Conservation (phyloP, 2,329 filamentous ascomycete genomes). For the Aschersonia sp. region DNA sequence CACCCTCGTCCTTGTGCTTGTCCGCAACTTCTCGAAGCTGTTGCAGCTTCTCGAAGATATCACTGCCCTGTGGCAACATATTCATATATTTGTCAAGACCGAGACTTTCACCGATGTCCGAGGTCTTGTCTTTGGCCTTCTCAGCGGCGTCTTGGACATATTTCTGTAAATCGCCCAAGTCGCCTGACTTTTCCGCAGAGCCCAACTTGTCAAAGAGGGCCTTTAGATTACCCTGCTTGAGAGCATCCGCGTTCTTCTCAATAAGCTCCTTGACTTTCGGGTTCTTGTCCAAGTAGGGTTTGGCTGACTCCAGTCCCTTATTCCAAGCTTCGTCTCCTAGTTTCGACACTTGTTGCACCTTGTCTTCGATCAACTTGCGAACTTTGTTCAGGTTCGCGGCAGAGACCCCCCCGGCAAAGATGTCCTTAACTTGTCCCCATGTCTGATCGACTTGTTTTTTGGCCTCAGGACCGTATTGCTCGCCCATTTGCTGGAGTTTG, state of each 20-base stretch:
- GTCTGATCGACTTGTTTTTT: constrained; percentile 64
- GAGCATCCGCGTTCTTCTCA: constrained; percentile 51
- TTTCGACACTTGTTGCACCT: constrained; percentile 50
- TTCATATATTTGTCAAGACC: constrained; percentile 48
- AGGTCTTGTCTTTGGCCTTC: constrained; percentile 31
- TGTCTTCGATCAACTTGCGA: constrained; percentile 52
- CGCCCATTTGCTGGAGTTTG: constrained; percentile 53
- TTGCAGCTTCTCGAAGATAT: constrained; percentile 51
- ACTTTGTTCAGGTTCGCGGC: constrained; percentile 37
- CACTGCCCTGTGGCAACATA: constrained; percentile 47
- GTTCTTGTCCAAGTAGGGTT: constrained; percentile 61
- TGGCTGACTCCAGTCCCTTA: constrained; percentile 54
- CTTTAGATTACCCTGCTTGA: constrained; percentile 52
- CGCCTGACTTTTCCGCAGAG: constrained; percentile 44
- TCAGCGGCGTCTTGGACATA: constrained; percentile 18
- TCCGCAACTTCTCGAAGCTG: constrained; percentile 49
- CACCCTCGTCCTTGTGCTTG: constrained; percentile 54
- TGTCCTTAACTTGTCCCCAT: constrained; percentile 49
- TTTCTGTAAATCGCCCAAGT: constrained; percentile 28
- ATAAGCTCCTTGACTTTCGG: constrained; percentile 60
- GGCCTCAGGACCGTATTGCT: constrained; percentile 58
- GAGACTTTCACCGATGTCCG: constrained; percentile 13
- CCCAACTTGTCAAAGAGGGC: constrained; percentile 50
- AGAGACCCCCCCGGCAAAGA: constrained; percentile 47
- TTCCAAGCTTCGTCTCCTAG: constrained; percentile 59